Percentiles rank a stretch among this genome's conserved stretches.
Evolutionary conservation across 2,329 filamentous ascomycete genomes (phyloP).

Genomic region (Penicillium sp.): DNA sequence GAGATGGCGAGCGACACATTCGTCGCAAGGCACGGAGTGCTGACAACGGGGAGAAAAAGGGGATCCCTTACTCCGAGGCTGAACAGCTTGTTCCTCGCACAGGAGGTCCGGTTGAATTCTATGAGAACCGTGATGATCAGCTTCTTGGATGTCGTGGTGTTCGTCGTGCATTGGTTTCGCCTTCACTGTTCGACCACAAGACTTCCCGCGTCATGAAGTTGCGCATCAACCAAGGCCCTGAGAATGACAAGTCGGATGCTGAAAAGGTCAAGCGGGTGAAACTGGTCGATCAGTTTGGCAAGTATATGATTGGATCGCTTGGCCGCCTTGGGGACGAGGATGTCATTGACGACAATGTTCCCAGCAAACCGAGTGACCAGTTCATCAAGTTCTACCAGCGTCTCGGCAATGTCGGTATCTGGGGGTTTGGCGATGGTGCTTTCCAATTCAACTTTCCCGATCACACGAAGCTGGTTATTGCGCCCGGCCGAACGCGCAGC

Average conservation of each 20-base stretch:
- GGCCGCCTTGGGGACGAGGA: slow-evolving; percentile 39
- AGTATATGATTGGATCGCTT: slow-evolving; percentile 48
- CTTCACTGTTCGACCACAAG: slow-evolving; percentile 38
- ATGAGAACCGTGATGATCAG: slow-evolving; percentile 41
- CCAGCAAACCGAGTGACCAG: slow-evolving; percentile 27
- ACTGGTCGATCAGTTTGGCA: slow-evolving; percentile 47
- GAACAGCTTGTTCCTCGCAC: slow-evolving; percentile 43
- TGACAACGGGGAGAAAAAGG: slow-evolving; percentile 25
- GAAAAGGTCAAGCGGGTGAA: slow-evolving; percentile 47
- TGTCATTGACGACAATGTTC: slow-evolving; percentile 25
- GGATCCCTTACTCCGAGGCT: slow-evolving; percentile 35
- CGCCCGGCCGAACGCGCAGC: slow-evolving; percentile 35
- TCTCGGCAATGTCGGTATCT: slow-evolving; percentile 49
- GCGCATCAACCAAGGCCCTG: slow-evolving; percentile 29
- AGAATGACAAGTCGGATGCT: slow-evolving; percentile 36
- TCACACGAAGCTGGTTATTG: slow-evolving; percentile 48
- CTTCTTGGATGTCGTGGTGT: slow-evolving; percentile 34
- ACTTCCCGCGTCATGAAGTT: slow-evolving; percentile 31
- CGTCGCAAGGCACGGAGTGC: slow-evolving; percentile 41
- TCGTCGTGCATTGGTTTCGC: slow-evolving; percentile 37
- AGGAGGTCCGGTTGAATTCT: slow-evolving; percentile 44
- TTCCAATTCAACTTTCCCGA: slow-evolving; percentile 51
- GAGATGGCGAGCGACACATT: slow-evolving; percentile 44
- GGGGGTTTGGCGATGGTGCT: slow-evolving; percentile 47
- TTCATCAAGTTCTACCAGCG: slow-evolving; percentile 49